Evolutionary conservation across 2,329 filamentous ascomycete genomes (phyloP), one percentile per base, ranked within the genome.

Genomic region (Ceratocystis harringtonii): DNA sequence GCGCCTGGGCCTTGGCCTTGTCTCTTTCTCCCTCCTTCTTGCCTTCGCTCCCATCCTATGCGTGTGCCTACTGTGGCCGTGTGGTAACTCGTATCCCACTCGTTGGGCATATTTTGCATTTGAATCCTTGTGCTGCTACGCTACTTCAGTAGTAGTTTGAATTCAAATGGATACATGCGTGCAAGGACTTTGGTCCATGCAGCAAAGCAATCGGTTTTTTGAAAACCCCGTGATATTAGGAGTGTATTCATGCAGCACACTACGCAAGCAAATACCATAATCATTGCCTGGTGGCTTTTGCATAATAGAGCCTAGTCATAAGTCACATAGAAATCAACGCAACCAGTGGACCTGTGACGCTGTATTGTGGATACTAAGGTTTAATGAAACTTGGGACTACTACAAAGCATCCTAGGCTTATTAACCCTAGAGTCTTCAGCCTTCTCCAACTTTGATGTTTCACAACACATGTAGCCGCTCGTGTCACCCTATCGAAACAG

Each of bases 151-250:
- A 41, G 36, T 41, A 41, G 36, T 41, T 41, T 41, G 3, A 41
- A 41, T 41, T 41, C 10, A 41, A 41, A 41, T 41, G 36, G 36
- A 25, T 52, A 52, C 48, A 25, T 62, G 17, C 30, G 57, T 62
- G 55, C 63, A 66, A 65, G 61, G 58, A 61, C 55, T 67, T 52
- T 64, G 43, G 55, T 65, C 65, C 62, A 45, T 41, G 36, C 36
- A 41, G 36, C 36, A 41, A 12, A 41, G 36, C 10, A 41, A 41
- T 41, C 10, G 2, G 36, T 5, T 41, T 41, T 41, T 41, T 5
- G 3, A 25, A 41, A 41, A 22, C 5, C 28, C 36, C 17, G 55
- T 58, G 25, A 30, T 58, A 36, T 36, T n/a, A 30, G 32, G 12
- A 7, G 55, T 25, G 10, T 52, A 25, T 22, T 52, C 48, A 25